Evolutionary conservation across 2,329 filamentous ascomycete species (phyloP), one percentile per base, ranked within the genome.

Genomic region (Pyrenophora teres): DNA sequence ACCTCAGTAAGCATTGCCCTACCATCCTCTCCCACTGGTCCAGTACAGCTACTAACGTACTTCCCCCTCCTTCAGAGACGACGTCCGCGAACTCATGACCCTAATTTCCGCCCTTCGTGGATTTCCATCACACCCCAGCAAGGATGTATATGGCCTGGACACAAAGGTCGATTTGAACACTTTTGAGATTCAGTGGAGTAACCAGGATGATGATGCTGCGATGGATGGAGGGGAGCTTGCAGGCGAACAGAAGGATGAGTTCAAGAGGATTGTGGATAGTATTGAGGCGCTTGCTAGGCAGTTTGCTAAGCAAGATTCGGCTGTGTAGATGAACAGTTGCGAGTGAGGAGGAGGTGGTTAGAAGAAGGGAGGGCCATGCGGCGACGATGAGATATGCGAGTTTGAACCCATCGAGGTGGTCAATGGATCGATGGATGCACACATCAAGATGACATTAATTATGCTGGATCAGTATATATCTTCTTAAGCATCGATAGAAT

Each of bases 101-200:
- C 69, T 77, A n/a, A 62, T 76, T 48, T 63, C 60, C 38, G 58
- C 68, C 7, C 67, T 77, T 15, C 72, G 73, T 32, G 74, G 75
- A 41, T 76, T 77, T 62, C 75, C 75, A 9, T 69, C 68, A 6
- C 67, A 72, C 59, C 56, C 67, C 2, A 59, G 60, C 21, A 73
- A 74, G 53, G 75, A 77, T 52, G 57, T 77, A 18, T 77, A 74
- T 58, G 74, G 74, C 35, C 50, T 66, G 1, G 69, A 76, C 42
- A 65, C 67, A 16, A 74, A 72, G 59, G 51, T 77, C 25, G 73
- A 76, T 40, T 71, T 77, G 56, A 72, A 72, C 57, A 77, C 74
- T 2, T 70, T 76, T 47, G 74, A 77, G 50, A 73, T 77, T 30
- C 74, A 77, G 56, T 77, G 74, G 74, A 57, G 60, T 32, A 76